These are phyloP conservation scores for Coemansia sp. DNA, from an alignment of 192 early-diverging fungal species.

Conservation along the genomic window DNA sequence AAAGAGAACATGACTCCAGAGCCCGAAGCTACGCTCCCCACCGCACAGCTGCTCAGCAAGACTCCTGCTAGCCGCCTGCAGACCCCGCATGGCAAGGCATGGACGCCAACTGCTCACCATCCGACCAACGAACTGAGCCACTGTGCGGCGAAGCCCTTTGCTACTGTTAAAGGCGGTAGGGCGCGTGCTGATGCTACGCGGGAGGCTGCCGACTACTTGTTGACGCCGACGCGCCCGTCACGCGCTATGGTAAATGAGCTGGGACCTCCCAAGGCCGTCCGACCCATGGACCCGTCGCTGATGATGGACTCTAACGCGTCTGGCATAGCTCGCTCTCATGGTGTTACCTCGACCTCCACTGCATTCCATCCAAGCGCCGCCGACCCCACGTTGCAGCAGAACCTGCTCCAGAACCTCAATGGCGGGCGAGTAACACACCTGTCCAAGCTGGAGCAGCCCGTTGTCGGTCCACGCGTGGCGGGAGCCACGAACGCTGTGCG, in stretches of 20 bases:
- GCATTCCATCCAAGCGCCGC: constrained; percentile 36
- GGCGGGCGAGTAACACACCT: constrained; percentile 47
- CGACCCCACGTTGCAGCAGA: constrained; percentile 44
- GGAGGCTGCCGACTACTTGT: constrained; percentile 4
- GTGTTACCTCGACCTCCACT: constrained; percentile 45
- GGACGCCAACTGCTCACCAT: constrained; percentile 16
- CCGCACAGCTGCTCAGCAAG: constrained; percentile 36
- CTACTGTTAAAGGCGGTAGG: background rate
- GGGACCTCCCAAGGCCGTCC: background rate
- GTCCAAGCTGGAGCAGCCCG: constrained; percentile 49
- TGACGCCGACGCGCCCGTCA: constrained; percentile 39
- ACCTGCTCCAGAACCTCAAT: constrained; percentile 46
- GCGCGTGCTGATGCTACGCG: constrained; percentile 1
- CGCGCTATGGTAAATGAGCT: background rate
- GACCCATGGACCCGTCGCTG: constrained; percentile 3
- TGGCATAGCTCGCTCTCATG: constrained; percentile 32
- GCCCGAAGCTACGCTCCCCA: constrained; percentile 41
- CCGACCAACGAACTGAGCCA: background rate
- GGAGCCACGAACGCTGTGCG: background rate
- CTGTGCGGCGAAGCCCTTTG: background rate
- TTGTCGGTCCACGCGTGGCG: constrained; percentile 10
- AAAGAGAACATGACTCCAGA: constrained; percentile 53
- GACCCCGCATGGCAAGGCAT: constrained; percentile 31
- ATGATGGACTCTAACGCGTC: constrained; percentile 54
- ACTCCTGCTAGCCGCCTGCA: constrained; percentile 37